Base-by-base conservation (phyloP, 2,329 filamentous ascomycete species). In the Alternaria rosae region DNA sequence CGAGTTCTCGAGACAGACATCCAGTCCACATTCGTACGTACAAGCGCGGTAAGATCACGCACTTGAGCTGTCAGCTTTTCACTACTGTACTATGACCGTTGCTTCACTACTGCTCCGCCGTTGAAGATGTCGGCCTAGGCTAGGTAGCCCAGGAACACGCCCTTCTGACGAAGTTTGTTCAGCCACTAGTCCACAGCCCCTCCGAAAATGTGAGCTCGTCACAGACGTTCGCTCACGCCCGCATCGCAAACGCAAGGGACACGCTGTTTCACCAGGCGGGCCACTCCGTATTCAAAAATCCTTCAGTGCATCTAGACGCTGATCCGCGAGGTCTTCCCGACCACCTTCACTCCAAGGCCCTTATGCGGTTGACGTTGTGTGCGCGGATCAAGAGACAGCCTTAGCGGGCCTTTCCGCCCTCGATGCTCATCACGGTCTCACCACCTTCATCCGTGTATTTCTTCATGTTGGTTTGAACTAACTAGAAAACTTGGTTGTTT, bases 101-200 rank as follows among this genome's bases (percentile, higher is more conserved):
- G 52, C 57, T 60, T 56, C 57, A 60, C 38, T 47, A 51, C 43
- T 38, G 51, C 51, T 42, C 20, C 38, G 52, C 51, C 52, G 57
- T 55, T 56, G 43, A 32, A 26, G 44, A 50, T 50, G 57, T 20
- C 13, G 32, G 23, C 32, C 43, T 12, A 51, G 26, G 41, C 44
- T 32, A 45, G 13, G 28, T 57, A 51, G 53, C 20, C 41, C 45
- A 61, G 58, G 45, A 32, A 57, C 58, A 38, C 38, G 38, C 21
- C 28, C 28, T 57, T 38, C 20, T 38, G 45, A 45, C 26, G 32
- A 52, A 50, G 53, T 57, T 55, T 44, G 30, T 54, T 53, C 41
- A 32, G 38, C 56, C 48, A 54, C 41, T 15, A 15, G 15, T 30
- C 21, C 35, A 23, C 41, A 53, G 38, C 56, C 48, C 25, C 28